These are phyloP conservation scores for Exophiala spinifera DNA, from an alignment of 2,329 filamentous ascomycete species.

Conservation along the genomic window DNA sequence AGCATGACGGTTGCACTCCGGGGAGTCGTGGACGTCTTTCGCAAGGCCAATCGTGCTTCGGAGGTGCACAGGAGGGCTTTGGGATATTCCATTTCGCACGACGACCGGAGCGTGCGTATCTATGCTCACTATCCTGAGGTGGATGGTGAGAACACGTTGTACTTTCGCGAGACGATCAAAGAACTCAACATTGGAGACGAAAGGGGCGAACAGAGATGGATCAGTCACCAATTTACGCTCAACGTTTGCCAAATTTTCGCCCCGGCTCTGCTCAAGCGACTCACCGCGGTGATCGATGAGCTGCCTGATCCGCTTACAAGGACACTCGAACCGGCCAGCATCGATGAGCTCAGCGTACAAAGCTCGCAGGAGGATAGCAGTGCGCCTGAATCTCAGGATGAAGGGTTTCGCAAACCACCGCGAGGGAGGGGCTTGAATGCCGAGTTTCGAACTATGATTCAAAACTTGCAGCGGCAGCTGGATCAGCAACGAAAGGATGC, in stretches of 20 bases:
- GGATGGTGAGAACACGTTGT: slow-evolving; percentile 7
- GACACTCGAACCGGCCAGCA: neutral
- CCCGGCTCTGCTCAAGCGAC: slow-evolving; percentile 6
- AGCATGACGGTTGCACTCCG: slow-evolving; percentile 37
- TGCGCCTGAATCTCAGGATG: slow-evolving; percentile 13
- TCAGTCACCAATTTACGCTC: slow-evolving; percentile 35
- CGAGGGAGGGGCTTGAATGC: slow-evolving; percentile 5
- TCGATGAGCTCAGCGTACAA: slow-evolving; percentile 12
- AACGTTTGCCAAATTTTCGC: slow-evolving; percentile 36
- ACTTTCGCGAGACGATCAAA: slow-evolving; percentile 34
- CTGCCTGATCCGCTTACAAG: slow-evolving; percentile 1
- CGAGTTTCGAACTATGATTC: slow-evolving; percentile 11
- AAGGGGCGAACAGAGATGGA: slow-evolving; percentile 37
- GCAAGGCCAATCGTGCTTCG: slow-evolving; percentile 13
- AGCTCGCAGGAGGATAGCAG: slow-evolving; percentile 14
- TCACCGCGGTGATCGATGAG: slow-evolving; percentile 6
- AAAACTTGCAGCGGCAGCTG: slow-evolving; percentile 14
- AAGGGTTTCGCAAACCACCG: neutral
- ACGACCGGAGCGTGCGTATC: slow-evolving; percentile 9
- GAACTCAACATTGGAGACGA: slow-evolving; percentile 33
- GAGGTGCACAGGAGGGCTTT: slow-evolving; percentile 12
- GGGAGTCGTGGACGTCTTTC: slow-evolving; percentile 36
- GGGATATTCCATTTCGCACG: slow-evolving; percentile 20
- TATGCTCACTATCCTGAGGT: slow-evolving; percentile 18
- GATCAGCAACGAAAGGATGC: too few relatives aligned